These are phyloP conservation scores for Acanthamoeba lugdunensis DNA, from an alignment of 208 protist species.

Conservation along the genomic window DNA sequence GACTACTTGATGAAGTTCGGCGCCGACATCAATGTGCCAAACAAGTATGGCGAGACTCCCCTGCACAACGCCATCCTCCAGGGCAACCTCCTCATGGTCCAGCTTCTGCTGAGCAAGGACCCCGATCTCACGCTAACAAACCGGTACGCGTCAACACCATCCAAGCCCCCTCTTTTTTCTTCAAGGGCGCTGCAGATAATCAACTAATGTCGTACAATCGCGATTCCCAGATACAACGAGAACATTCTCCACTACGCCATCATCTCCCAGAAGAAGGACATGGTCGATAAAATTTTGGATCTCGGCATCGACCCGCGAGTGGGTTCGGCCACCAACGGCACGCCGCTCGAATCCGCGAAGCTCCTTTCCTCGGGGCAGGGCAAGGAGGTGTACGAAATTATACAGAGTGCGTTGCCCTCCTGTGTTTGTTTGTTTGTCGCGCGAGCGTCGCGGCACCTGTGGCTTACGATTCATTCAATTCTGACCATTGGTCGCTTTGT, in stretches of 20 bases:
- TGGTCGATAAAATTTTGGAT: slow-evolving; percentile 54
- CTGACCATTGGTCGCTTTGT: background rate
- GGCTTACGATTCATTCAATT: background rate
- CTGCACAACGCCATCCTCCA: slow-evolving; percentile 24
- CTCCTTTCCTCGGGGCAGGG: background rate
- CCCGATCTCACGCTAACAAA: background rate
- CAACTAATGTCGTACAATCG: background rate
- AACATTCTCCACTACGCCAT: slow-evolving; percentile 50
- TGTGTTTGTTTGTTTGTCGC: background rate
- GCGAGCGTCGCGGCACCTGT: background rate
- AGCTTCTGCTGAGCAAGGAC: slow-evolving; percentile 12
- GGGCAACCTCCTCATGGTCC: background rate
- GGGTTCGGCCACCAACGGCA: slow-evolving; percentile 3
- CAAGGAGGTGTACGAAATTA: slow-evolving; percentile 32
- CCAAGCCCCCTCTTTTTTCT: background rate
- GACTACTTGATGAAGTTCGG: slow-evolving; percentile 11
- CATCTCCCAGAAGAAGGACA: background rate
- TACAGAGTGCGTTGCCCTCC: background rate
- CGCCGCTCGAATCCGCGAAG: slow-evolving; percentile 25
- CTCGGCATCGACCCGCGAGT: slow-evolving; percentile 39
- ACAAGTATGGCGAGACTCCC: slow-evolving; percentile 59
- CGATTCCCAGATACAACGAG: background rate
- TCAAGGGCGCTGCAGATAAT: background rate
- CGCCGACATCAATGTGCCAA: slow-evolving; percentile 45
- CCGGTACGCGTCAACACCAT: background rate